These are phyloP conservation scores for Cyberlindnera japonica DNA, from an alignment of 805 yeast genomes.

Conservation along the genomic window DNA sequence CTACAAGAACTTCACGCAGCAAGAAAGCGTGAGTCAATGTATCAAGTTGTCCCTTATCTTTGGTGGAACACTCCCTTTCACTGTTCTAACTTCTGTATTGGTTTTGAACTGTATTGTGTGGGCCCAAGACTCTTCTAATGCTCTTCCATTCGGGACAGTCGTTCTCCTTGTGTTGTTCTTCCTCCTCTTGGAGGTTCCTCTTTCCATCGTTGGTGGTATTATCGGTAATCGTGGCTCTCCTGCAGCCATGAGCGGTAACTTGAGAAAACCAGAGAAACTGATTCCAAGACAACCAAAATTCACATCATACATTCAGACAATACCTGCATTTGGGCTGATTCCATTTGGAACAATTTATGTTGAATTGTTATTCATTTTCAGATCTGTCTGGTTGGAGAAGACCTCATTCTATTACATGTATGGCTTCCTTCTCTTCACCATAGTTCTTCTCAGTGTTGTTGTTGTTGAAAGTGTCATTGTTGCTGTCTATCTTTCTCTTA, in stretches of 20 bases:
- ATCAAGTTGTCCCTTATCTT: slow-evolving; percentile 36
- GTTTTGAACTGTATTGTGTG: slow-evolving; percentile 66
- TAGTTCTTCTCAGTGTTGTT: slow-evolving; percentile 54
- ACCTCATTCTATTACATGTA: slow-evolving; percentile 76
- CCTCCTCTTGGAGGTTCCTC: slow-evolving; percentile 66
- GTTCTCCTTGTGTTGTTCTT: slow-evolving; percentile 56
- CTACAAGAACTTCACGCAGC: slow-evolving; percentile 50
- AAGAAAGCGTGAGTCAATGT: slow-evolving; percentile 12
- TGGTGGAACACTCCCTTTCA: slow-evolving; percentile 47
- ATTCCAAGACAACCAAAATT: slow-evolving; percentile 37
- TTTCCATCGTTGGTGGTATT: slow-evolving; percentile 70
- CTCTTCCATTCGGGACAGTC: slow-evolving; percentile 76
- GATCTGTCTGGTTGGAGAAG: slow-evolving; percentile 77
- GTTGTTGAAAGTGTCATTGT: slow-evolving; percentile 71
- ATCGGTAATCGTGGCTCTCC: slow-evolving; percentile 37
- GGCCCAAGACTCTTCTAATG: slow-evolving; percentile 71
- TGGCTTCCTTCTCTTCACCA: slow-evolving; percentile 67
- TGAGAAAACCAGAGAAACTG: slow-evolving; percentile 20
- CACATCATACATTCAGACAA: slow-evolving; percentile 22
- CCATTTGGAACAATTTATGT: slow-evolving; percentile 83
- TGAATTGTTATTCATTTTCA: slow-evolving; percentile 67
- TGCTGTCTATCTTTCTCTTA: slow-evolving; percentile 60
- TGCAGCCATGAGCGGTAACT: slow-evolving; percentile 14
- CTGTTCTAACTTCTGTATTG: slow-evolving; percentile 46
- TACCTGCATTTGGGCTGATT: slow-evolving; percentile 58